phyloP scores from a whole-genome alignment of 805 yeast species.

The Yamadazyma tumulicola region DNA sequence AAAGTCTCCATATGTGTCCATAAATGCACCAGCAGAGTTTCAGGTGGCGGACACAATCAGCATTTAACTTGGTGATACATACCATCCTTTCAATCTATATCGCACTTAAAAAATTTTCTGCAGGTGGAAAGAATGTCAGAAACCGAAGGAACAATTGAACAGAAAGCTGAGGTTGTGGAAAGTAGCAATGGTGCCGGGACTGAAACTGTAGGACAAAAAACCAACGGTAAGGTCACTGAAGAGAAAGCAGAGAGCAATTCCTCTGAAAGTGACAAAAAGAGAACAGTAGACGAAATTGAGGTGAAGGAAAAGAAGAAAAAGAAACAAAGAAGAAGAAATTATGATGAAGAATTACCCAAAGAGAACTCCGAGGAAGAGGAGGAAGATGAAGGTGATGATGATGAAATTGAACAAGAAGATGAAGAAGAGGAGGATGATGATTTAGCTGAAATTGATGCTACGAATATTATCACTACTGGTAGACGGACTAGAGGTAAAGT shows the following conservation, averaged over 20 bases:
- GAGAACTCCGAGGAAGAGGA: constrained; percentile 38
- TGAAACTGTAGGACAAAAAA: background rate
- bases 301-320: constrained; percentile 20
- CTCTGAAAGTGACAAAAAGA: constrained; percentile 11
- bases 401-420: constrained; percentile 44
- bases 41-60: too few species aligned
- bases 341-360: constrained; percentile 56
- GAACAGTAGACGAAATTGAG: constrained; percentile 8
- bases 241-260: too few species aligned
- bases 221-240: background rate
- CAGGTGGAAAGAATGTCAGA: constrained; percentile 1
- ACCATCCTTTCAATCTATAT: too few species aligned
- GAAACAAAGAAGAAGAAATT: constrained; percentile 57
- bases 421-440: constrained; percentile 64
- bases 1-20: too few species aligned
- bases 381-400: constrained; percentile 46
- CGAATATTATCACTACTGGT: constrained; percentile 80
- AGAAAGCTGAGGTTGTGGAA: background rate
- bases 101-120: too few species aligned
- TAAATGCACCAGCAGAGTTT: too few species aligned
- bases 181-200: background rate
- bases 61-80: too few species aligned
- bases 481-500: constrained; percentile 89
- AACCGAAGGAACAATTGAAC: background rate
- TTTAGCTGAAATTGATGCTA: constrained; percentile 70